These are phyloP conservation scores for Phylloporus sp. DNA, from an alignment of 768 basidiomycete species.

Conservation along the genomic window DNA sequence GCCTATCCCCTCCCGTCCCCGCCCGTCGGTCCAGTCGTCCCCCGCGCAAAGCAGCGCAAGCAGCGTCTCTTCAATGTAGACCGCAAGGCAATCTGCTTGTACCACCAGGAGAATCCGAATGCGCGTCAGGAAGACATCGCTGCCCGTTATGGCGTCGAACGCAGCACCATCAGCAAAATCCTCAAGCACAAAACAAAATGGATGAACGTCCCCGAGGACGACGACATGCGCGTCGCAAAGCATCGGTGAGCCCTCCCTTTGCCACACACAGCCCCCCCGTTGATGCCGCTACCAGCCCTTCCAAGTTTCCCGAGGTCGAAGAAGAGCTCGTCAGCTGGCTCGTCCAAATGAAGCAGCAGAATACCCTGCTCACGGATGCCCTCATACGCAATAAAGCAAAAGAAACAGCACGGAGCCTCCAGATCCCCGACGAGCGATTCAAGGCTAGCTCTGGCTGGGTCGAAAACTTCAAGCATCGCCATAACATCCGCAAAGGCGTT, in stretches of 20 bases:
- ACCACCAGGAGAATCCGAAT: conserved; percentile 57
- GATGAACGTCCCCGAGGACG: conserved; percentile 62
- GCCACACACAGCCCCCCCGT: conserved; percentile 5
- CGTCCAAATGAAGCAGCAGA: conserved; percentile 44
- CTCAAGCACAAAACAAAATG: conserved; percentile 80
- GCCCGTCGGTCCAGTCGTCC: conserved; percentile 26
- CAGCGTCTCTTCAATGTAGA: conserved; percentile 70
- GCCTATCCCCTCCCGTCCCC: conserved; percentile 28
- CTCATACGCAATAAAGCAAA: conserved; percentile 61
- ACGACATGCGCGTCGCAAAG: conserved; percentile 56
- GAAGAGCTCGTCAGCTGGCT: conserved; percentile 57
- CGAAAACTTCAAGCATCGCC: conserved; percentile 84
- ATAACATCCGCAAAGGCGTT: conserved; percentile 65
- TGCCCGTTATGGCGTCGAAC: conserved; percentile 67
- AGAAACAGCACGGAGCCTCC: conserved; percentile 52
- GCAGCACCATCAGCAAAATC: conserved; percentile 93
- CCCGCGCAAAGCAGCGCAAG: conserved; percentile 55
- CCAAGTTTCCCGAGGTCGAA: conserved; percentile 80
- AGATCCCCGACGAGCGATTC: conserved; percentile 67
- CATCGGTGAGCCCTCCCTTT: conserved; percentile 46
- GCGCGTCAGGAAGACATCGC: conserved; percentile 85
- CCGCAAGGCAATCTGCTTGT: conserved; percentile 69
- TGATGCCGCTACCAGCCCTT: conserved; percentile 44
- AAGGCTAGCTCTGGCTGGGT: conserved; percentile 92
- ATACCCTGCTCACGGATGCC: conserved; percentile 57